Conservation (phyloP, 768 basidiomycete genomes). For the Kwoniella dendrophila region DNA sequence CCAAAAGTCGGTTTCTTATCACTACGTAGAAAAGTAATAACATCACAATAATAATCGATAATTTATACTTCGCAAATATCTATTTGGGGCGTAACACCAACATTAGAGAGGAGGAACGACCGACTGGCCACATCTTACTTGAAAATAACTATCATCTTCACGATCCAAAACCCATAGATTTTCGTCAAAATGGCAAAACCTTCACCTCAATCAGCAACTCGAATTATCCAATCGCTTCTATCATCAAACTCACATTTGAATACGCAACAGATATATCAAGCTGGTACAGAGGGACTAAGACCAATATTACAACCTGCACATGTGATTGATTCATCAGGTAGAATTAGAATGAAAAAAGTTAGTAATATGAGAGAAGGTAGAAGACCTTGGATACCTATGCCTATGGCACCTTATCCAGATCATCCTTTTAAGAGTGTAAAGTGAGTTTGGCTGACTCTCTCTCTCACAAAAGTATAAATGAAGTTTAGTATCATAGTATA, state of each 20-base stretch:
- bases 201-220: slow-evolving; percentile 15
- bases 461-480: background rate
- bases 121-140: too few species aligned
- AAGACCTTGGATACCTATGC: slow-evolving; percentile 39
- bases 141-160: too few species aligned
- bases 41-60: too few species aligned
- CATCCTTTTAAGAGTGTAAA: slow-evolving; percentile 45
- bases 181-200: slow-evolving; percentile 5
- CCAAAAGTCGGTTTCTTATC: too few species aligned
- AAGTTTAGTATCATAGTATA: too few species aligned
- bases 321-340: slow-evolving; percentile 25
- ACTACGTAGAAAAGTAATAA: too few species aligned
- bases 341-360: slow-evolving; percentile 41
- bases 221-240: slow-evolving; percentile 19
- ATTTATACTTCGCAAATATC: too few species aligned
- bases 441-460: slow-evolving; percentile 28
- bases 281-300: slow-evolving; percentile 27
- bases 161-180: too few species aligned
- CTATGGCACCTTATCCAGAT: slow-evolving; percentile 39
- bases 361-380: slow-evolving; percentile 41
- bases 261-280: slow-evolving; percentile 34
- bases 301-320: slow-evolving; percentile 30
- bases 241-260: slow-evolving; percentile 8
- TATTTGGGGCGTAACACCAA: too few species aligned
- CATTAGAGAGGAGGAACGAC: too few species aligned